Conservation (phyloP, 331 rosid species). For the Quercus phellos region DNA sequence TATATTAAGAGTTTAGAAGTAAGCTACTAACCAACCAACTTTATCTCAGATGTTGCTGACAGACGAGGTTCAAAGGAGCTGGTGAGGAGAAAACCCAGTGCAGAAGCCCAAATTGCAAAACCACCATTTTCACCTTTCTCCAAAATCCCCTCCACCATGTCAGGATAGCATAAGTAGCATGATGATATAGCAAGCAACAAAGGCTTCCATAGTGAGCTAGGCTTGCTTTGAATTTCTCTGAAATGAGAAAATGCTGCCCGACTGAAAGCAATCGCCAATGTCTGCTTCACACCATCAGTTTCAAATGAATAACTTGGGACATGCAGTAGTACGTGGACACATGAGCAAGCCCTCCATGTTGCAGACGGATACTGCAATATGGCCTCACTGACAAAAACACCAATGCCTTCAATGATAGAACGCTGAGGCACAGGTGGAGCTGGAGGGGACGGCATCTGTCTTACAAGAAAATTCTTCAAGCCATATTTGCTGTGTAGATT, state of each 20-base stretch:
- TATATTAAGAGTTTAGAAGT: slow-evolving; percentile 10
- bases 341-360: slow-evolving; percentile 74
- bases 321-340: slow-evolving; percentile 65
- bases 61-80: slow-evolving; percentile 55
- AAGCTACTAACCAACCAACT: slow-evolving; percentile 55
- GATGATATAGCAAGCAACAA: slow-evolving; percentile 72
- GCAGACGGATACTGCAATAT: slow-evolving; percentile 78
- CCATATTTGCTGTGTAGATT: slow-evolving; percentile 44
- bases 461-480: slow-evolving; percentile 51
- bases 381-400: slow-evolving; percentile 60
- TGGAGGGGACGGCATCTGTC: slow-evolving; percentile 63
- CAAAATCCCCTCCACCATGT: slow-evolving; percentile 56
- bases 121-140: slow-evolving; percentile 61
- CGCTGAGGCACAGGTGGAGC: slow-evolving; percentile 74
- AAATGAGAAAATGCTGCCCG: slow-evolving; percentile 55
- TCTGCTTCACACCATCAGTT: slow-evolving; percentile 57
- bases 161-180: slow-evolving; percentile 81
- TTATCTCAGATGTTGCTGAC: slow-evolving; percentile 60
- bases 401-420: slow-evolving; percentile 69
- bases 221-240: slow-evolving; percentile 41
- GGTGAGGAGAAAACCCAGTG: slow-evolving; percentile 46
- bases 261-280: slow-evolving; percentile 55
- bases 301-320: slow-evolving; percentile 60
- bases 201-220: slow-evolving; percentile 73
- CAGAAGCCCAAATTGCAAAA: slow-evolving; percentile 59